Base-by-base conservation (phyloP, 164 flowering plant genomes). In the Dillenia turbinata region DNA sequence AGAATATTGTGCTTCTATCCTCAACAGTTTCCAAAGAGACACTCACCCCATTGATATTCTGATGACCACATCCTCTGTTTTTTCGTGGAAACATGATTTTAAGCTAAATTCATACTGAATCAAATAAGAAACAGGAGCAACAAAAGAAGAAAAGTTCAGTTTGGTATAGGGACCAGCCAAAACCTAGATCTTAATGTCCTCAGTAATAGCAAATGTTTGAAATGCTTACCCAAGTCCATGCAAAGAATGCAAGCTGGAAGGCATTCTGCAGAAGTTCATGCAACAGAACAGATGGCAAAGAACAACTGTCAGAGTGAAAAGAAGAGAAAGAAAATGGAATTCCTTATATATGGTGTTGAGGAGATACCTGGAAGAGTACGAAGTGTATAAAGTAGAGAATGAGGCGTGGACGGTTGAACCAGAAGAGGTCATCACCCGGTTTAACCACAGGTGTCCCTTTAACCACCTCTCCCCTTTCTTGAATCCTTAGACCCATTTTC, bases 51-150 rank as follows among this genome's bases (percentile, higher is more conserved):
- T 52, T 52, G 55, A 8, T 19, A 64, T 53, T 11, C 47, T 61
- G 47, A 26, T 40, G 56, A 51, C 17, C 5, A 51, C 15, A 10
- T 13, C 24, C 44, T 13, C 52, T 9, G 68, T 54, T 46, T 79
- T 24, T 0, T 70, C 52, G 51, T 81, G 73, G 53, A 81, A 81
- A 60, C 85, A 81, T 12, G 85, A 81, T 15, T 53, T 63, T 47
- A 77, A 55, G 10, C 83, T 79, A 22, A 81, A 81, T 64, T 81
- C 85, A 48, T 78, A 78, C 84, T 80, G 80, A 69, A 76, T 12
- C 9, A 0, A 26, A 52, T 5, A 51, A 14, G 17, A 11, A 15
- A 16, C 55, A 26, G 9, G 40, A 33, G 40, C 40, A 33, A 33
- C 40, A 33, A 33, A 33, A 33, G 40, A 33, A 26, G 33, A 26